Evolutionary conservation across 2,329 filamentous ascomycete genomes (phyloP).

Genomic region (Neoarthrinium moseri): DNA sequence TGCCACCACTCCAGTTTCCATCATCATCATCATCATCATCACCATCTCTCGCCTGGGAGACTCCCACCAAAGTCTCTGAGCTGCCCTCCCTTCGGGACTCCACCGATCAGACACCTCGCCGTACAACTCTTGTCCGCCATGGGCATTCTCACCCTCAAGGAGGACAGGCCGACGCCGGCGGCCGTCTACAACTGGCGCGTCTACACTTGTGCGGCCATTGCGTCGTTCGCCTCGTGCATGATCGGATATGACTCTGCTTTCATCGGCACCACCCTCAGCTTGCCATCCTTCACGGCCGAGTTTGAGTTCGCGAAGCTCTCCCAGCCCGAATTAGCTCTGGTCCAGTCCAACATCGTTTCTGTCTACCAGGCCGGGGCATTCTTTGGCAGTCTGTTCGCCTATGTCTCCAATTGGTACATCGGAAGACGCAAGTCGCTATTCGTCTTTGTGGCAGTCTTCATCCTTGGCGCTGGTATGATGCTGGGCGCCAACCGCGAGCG

Average conservation of each 20-base stretch:
- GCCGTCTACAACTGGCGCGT: constrained; percentile 62
- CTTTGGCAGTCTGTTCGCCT: constrained; percentile 73
- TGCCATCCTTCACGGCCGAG: constrained; percentile 67
- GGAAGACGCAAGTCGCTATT: constrained; percentile 66
- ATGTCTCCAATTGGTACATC: constrained; percentile 63
- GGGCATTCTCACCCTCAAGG: constrained; percentile 49
- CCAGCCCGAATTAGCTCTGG: constrained; percentile 48
- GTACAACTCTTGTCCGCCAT: too few relatives aligned
- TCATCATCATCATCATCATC: constrained; percentile 3
- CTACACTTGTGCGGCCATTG: constrained; percentile 51
- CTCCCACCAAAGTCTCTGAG: too few relatives aligned
- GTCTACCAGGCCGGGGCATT: constrained; percentile 82
- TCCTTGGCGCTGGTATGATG: constrained; percentile 71
- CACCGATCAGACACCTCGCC: too few relatives aligned
- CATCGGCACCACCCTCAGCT: constrained; percentile 72
- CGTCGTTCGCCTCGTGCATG: constrained; percentile 56
- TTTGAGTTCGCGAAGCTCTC: constrained; percentile 60
- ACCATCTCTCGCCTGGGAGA: not conserved
- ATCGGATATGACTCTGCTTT: constrained; percentile 71
- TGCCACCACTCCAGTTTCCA: too few relatives aligned
- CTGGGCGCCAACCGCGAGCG: constrained; percentile 60
- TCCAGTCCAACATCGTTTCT: constrained; percentile 75
- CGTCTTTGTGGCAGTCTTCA: constrained; percentile 62
- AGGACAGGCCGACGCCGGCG: constrained; percentile 56
- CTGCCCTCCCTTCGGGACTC: too few relatives aligned